These are phyloP conservation scores for Clitopilus passeckerianus DNA, from an alignment of 768 basidiomycete species.

Conservation along the genomic window DNA sequence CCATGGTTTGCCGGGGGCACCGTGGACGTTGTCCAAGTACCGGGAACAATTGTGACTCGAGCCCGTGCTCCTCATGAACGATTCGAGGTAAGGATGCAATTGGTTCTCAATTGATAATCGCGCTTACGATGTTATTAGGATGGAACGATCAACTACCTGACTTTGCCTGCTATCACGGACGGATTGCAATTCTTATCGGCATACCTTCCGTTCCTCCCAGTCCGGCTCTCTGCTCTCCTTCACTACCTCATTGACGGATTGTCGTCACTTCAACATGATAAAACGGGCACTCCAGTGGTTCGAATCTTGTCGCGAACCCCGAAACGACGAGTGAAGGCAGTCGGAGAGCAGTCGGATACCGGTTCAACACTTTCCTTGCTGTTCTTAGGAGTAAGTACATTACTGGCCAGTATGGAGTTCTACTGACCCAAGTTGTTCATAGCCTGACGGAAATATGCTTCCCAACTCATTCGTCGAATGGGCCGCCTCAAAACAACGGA, in stretches of 20 bases:
- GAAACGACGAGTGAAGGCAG: conserved; percentile 40
- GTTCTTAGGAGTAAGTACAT: conserved; percentile 52
- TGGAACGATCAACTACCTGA: conserved; percentile 81
- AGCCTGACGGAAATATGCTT: conserved; percentile 65
- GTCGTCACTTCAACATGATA: conserved; percentile 55
- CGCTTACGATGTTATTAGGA: conserved; percentile 42
- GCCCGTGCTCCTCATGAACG: conserved; percentile 59
- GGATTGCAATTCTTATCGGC: conserved; percentile 74
- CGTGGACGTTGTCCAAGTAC: conserved; percentile 80
- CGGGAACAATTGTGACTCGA: conserved; percentile 63
- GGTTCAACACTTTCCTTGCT: conserved; percentile 61
- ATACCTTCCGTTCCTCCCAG: conserved; percentile 75
- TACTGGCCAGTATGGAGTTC: conserved; percentile 1
- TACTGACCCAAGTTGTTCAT: conserved; percentile 1
- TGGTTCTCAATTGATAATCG: conserved; percentile 2
- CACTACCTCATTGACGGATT: conserved; percentile 57
- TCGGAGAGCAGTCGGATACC: conserved; percentile 64
- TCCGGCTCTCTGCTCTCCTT: conserved; percentile 67
- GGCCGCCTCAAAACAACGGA: conserved; percentile 54
- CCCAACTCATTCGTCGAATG: conserved; percentile 73
- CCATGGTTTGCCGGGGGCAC: conserved; percentile 88
- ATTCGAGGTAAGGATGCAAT: conserved; percentile 57
- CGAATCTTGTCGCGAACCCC: conserved; percentile 66
- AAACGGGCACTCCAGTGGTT: conserved; percentile 53
- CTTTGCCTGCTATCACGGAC: conserved; percentile 71